phyloP scores from a whole-genome alignment of 176 grass and related monocot genomes.

The Themeda triandra region DNA sequence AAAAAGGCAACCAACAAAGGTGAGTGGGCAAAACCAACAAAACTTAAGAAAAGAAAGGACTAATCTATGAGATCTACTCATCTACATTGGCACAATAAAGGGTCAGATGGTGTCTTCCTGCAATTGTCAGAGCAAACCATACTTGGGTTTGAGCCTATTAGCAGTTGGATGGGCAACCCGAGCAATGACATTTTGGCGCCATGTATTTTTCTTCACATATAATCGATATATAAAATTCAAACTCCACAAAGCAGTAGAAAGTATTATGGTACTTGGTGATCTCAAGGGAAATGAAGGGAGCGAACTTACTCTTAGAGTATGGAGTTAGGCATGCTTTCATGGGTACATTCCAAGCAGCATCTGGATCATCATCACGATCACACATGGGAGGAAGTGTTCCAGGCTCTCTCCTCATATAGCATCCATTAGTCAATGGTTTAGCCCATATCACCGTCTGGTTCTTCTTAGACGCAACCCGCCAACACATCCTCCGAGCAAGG shows the following conservation, averaged over 20 bases:
- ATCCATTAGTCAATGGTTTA: constrained; percentile 74
- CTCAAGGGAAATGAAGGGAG: constrained; percentile 19
- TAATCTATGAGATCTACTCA: background rate
- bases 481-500: constrained; percentile 69
- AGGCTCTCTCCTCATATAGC: constrained; percentile 62
- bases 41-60: background rate
- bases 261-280: background rate
- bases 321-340: constrained; percentile 75
- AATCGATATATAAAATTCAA: background rate
- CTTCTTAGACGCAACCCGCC: constrained; percentile 67
- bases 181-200: background rate
- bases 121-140: background rate
- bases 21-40: background rate
- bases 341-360: constrained; percentile 76
- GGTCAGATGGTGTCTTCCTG: background rate
- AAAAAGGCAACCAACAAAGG: background rate
- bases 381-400: constrained; percentile 58
- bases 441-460: constrained; percentile 77
- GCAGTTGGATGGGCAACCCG: background rate
- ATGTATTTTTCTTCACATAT: background rate
- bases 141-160: background rate
- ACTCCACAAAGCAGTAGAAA: background rate
- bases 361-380: constrained; percentile 43
- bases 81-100: background rate
- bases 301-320: constrained; percentile 60